Percentiles rank a stretch among this genome's conserved stretches.
Evolutionary conservation across 1,139 yeast genomes (phyloP).

Genomic region (Ogataea hybrid): DNA sequence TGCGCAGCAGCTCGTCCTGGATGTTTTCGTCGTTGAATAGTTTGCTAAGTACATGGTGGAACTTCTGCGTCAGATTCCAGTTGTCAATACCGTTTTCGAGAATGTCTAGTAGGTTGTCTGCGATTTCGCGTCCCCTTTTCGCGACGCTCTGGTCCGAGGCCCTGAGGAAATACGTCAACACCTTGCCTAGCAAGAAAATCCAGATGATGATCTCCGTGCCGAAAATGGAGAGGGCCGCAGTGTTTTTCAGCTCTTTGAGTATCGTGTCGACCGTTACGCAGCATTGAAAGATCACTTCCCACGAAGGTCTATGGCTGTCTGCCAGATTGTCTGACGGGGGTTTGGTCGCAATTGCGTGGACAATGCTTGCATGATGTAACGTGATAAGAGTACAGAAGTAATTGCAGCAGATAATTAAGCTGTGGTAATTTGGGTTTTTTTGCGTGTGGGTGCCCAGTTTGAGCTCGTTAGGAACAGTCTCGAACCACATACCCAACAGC

Average conservation of each 20-base stretch:
- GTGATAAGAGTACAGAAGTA: slow-evolving; percentile 69
- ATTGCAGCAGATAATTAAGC: slow-evolving; percentile 61
- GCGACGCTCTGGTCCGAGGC: slow-evolving; percentile 11
- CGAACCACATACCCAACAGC: slow-evolving; percentile 75
- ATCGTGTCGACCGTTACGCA: slow-evolving; percentile 57
- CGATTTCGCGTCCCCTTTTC: slow-evolving; percentile 8
- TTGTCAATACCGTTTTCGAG: slow-evolving; percentile 30
- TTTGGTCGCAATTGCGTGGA: slow-evolving; percentile 19
- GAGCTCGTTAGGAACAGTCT: slow-evolving; percentile 59
- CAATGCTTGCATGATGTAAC: slow-evolving; percentile 66
- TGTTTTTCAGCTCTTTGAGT: slow-evolving; percentile 57
- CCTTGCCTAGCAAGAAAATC: slow-evolving; percentile 61
- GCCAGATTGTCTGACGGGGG: not conserved
- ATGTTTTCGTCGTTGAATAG: slow-evolving; percentile 25
- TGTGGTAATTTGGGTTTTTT: slow-evolving; percentile 45
- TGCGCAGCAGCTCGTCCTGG: slow-evolving; percentile 24
- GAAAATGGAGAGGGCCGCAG: slow-evolving; percentile 38
- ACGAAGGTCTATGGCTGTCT: slow-evolving; percentile 59
- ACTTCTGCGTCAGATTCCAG: slow-evolving; percentile 6
- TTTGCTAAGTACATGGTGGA: slow-evolving; percentile 8
- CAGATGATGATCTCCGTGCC: slow-evolving; percentile 47
- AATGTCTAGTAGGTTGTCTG: slow-evolving; percentile 6
- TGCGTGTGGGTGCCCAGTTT: slow-evolving; percentile 52
- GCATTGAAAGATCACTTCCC: slow-evolving; percentile 83
- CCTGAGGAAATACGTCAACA: slow-evolving; percentile 57